A percentile compares a stretch with the other conserved stretches of the same genome.
phyloP scores from a whole-genome alignment of 1,139 yeast species.

The Scheffersomyces segobiensis region DNA sequence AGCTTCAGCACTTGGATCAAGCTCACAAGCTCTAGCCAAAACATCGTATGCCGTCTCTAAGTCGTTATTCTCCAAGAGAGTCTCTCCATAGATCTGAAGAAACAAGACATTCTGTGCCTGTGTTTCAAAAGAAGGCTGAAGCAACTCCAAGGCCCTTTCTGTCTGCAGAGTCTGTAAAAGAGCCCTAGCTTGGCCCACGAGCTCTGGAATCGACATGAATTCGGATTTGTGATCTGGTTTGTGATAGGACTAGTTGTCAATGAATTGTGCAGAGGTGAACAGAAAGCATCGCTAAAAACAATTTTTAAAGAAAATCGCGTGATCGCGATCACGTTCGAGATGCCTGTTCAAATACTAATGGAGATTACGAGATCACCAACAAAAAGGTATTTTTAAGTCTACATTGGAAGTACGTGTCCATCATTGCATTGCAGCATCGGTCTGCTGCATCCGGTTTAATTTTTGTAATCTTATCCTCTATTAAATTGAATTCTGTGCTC shows the following conservation, averaged over 20 bases:
- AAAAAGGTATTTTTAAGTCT: neutral
- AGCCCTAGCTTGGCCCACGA: slow-evolving; percentile 25
- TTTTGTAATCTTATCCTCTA: too few relatives aligned
- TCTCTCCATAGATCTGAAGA: slow-evolving; percentile 62
- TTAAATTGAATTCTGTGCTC: too few relatives aligned
- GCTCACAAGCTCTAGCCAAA: slow-evolving; percentile 60
- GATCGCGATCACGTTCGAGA: neutral
- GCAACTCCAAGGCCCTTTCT: slow-evolving; percentile 39
- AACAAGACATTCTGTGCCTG: slow-evolving; percentile 32
- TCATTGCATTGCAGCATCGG: too few relatives aligned
- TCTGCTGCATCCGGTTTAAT: too few relatives aligned
- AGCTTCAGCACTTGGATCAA: slow-evolving; percentile 63
- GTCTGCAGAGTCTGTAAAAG: slow-evolving; percentile 41
- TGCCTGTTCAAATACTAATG: neutral
- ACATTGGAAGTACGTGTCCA: too few relatives aligned
- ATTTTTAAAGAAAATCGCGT: neutral
- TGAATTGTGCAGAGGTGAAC: neutral
- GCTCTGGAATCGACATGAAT: slow-evolving; percentile 4
- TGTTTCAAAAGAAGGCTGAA: slow-evolving; percentile 29
- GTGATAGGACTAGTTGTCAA: neutral
- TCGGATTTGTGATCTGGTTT: neutral
- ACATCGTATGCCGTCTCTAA: slow-evolving; percentile 75
- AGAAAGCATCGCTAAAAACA: neutral
- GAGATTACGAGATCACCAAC: neutral
- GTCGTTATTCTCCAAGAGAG: slow-evolving; percentile 73